A percentile compares a stretch with the other conserved stretches of the same genome.
Evolutionary conservation across 2,329 filamentous ascomycete species (phyloP).

Genomic region (Venturia oleaginea): DNA sequence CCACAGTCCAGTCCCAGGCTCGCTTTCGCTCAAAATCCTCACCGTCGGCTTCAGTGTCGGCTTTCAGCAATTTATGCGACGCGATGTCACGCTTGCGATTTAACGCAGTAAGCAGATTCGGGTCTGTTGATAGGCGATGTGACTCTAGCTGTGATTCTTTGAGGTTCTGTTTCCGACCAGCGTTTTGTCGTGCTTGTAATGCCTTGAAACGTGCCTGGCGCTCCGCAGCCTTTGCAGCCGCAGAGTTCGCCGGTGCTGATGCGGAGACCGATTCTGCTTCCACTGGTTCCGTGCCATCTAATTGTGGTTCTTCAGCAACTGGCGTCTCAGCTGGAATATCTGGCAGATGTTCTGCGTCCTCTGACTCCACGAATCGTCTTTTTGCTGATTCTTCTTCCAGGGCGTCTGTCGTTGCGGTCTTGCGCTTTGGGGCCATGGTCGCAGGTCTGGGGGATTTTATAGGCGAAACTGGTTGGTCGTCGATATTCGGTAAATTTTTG

Average conservation of each 20-base stretch:
- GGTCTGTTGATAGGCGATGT: conserved; percentile 68
- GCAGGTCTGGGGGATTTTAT: neutral
- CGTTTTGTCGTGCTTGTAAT: conserved; percentile 59
- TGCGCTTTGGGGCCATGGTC: conserved; percentile 11
- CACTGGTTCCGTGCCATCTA: neutral
- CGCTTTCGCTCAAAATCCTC: conserved; percentile 96
- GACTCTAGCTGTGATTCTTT: conserved; percentile 79
- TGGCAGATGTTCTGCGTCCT: neutral
- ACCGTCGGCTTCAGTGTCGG: conserved; percentile 73
- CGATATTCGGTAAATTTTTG: no score
- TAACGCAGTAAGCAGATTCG: conserved; percentile 66
- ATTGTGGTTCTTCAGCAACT: neutral
- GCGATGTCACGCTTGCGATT: conserved; percentile 80
- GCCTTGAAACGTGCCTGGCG: conserved; percentile 78
- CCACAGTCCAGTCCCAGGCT: conserved; percentile 96
- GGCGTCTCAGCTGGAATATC: neutral
- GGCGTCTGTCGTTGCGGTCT: neutral
- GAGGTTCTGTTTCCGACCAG: conserved; percentile 60
- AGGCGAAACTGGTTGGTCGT: neutral
- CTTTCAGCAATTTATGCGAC: conserved; percentile 85
- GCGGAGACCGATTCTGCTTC: neutral
- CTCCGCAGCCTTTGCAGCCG: conserved; percentile 45
- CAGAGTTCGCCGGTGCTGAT: neutral
- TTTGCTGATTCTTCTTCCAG: conserved; percentile 12
- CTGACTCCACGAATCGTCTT: conserved; percentile 10